Evolutionary conservation across 805 yeast species (phyloP), one percentile per base, ranked within the genome.

Genomic region (Cyberlindnera xishuangbannaensis): DNA sequence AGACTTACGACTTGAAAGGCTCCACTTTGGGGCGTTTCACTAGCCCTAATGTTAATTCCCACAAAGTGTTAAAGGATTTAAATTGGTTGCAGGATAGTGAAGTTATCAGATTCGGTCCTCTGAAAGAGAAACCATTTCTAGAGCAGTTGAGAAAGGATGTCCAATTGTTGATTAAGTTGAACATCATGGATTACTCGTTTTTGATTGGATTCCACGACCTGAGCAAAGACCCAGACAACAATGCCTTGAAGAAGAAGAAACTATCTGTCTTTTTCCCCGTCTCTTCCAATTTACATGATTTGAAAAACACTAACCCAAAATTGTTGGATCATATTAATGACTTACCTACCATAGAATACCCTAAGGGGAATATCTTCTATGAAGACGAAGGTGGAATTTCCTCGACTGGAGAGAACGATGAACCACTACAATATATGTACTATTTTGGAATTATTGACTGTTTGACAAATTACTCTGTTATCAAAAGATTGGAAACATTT

Each of bases 361-460:
- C 67, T 4, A 69, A 67, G n/a, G 52, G 71, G 29, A 67, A 72
- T 36, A 66, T 67, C 39, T 84, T 84, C 46, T 83, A 85, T 58
- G 69, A 76, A 10, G 84, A 78, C 48, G 87, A 83, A 55, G 95
- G 95, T 13, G 97, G 97, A 4, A 75, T 83, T 25, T 65, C 80
- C 30, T 79, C 90, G 4, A 77, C 95, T 1, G 73, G 79, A 50
- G 21, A 27, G 4, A 48, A 69, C 20, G 68, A 81, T 51, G 68
- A 73, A 29, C 83, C 85, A 16, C 51, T 73, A 22, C 67, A 74
- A 19, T 73, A 80, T 34, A 73, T 90, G 7, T 92, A 92, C 59
- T 92, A 88, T 51, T 62, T 92, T 48, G 98, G 98, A 7, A 80
- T 92, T 24, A 92, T 92, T 43, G 98, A 92, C 54, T 90, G 95